phyloP scores from a whole-genome alignment of 1,284 basidiomycete species.

The Tylopilus sp. region DNA sequence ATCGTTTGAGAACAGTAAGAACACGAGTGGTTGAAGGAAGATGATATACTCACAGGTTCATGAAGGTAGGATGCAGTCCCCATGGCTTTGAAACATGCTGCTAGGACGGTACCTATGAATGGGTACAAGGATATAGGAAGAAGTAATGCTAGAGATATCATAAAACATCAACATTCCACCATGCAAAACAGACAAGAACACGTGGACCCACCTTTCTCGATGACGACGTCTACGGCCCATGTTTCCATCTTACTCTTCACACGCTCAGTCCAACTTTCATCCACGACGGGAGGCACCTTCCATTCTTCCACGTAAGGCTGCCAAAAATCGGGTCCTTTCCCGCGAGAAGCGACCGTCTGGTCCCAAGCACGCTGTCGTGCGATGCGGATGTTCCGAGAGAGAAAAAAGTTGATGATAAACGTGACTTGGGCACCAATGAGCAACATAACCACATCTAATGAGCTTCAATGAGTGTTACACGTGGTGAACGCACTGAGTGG shows the following conservation, averaged over 20 bases:
- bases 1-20: not conserved
- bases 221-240: slow-evolving; percentile 61
- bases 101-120: slow-evolving; percentile 71
- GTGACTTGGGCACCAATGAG: slow-evolving; percentile 81
- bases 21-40: not conserved
- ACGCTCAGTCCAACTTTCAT: slow-evolving; percentile 41
- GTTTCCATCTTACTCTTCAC: slow-evolving; percentile 58
- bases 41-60: slow-evolving; percentile 59
- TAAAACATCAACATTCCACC: not conserved
- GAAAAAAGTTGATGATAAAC: slow-evolving; percentile 81
- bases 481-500: not conserved
- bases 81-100: slow-evolving; percentile 75
- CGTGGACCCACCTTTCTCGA: slow-evolving; percentile 58
- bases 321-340: slow-evolving; percentile 89
- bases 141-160: slow-evolving; percentile 63
- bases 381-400: slow-evolving; percentile 81
- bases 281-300: slow-evolving; percentile 71
- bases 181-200: not conserved
- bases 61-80: slow-evolving; percentile 80
- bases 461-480: not conserved
- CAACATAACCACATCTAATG: slow-evolving; percentile 77
- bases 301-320: slow-evolving; percentile 90
- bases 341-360: slow-evolving; percentile 82
- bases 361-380: slow-evolving; percentile 83
- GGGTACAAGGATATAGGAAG: slow-evolving; percentile 79